Percentiles rank a stretch among this genome's conserved stretches.
phyloP scores from a whole-genome alignment of 108 stramenopile species.

The Cyclotella kingstonii region DNA sequence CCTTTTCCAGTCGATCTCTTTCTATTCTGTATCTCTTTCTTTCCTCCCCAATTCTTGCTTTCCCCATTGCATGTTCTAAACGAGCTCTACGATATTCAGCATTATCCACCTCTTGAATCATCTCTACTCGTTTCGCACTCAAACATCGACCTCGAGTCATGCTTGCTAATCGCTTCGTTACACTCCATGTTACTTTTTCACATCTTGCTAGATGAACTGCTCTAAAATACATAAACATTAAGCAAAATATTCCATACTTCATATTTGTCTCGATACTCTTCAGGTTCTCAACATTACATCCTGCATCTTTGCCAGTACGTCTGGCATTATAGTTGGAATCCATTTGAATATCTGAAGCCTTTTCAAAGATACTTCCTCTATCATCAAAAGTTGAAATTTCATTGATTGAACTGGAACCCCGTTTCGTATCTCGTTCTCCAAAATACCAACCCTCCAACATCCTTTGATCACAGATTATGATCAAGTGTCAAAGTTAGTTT shows the following conservation, averaged over 20 bases:
- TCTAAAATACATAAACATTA: conserved; percentile 33
- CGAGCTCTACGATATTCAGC: conserved; percentile 13
- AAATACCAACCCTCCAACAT: conserved; percentile 47
- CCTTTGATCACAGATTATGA: not conserved
- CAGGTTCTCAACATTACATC: conserved; percentile 8
- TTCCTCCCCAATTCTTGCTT: conserved; percentile 30
- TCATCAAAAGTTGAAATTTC: conserved; percentile 4
- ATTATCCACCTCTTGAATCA: conserved; percentile 32
- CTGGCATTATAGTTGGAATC: conserved; percentile 16
- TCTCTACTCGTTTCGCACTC: conserved; percentile 17
- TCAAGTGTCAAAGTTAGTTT: too few species aligned
- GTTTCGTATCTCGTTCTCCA: conserved; percentile 15
- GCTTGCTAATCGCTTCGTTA: conserved; percentile 4
- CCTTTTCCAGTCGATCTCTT: conserved; percentile 27
- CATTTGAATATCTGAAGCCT: conserved; percentile 16
- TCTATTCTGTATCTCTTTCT: conserved; percentile 14
- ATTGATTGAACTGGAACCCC: not conserved
- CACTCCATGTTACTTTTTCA: conserved; percentile 18
- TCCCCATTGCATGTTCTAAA: conserved; percentile 25
- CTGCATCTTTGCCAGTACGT: conserved; percentile 7
- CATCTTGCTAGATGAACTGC: conserved; percentile 13
- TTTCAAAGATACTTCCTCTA: conserved; percentile 15
- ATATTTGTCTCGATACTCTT: conserved; percentile 12
- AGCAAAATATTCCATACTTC: conserved; percentile 23
- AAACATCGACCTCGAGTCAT: conserved; percentile 2